These are phyloP conservation scores for Taphrina flavorubra DNA, from an alignment of 1,139 yeast genomes.

Conservation along the genomic window DNA sequence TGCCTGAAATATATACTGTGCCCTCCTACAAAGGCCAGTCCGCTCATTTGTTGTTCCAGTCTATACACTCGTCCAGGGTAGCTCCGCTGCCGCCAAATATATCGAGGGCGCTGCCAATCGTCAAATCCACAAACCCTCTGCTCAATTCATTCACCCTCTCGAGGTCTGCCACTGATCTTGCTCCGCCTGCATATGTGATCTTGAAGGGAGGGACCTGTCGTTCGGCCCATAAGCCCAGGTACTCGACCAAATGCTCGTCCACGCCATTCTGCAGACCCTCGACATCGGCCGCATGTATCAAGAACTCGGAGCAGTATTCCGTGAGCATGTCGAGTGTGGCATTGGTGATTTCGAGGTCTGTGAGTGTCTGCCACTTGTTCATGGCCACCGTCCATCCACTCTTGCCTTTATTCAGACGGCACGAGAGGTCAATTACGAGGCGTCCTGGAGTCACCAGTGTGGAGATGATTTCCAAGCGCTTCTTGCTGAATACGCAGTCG, in stretches of 20 bases:
- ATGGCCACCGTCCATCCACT: slow-evolving; percentile 87
- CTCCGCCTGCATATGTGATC: slow-evolving; percentile 97
- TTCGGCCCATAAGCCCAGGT: slow-evolving; percentile 74
- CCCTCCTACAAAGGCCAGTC: neutral
- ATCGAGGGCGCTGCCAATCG: slow-evolving; percentile 90
- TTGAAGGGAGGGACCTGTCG: slow-evolving; percentile 57
- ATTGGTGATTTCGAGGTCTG: slow-evolving; percentile 63
- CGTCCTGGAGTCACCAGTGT: slow-evolving; percentile 59
- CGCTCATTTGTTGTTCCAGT: slow-evolving; percentile 3
- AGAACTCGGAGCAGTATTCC: slow-evolving; percentile 77
- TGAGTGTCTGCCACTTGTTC: slow-evolving; percentile 94
- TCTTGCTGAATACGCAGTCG: slow-evolving; percentile 62
- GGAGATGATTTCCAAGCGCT: slow-evolving; percentile 60
- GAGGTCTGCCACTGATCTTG: slow-evolving; percentile 72
- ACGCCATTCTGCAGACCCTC: slow-evolving; percentile 95
- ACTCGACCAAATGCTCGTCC: slow-evolving; percentile 73
- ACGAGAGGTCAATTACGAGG: slow-evolving; percentile 44
- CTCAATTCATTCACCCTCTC: slow-evolving; percentile 69
- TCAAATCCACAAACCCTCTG: slow-evolving; percentile 81
- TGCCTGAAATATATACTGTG: neutral
- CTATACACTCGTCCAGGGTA: slow-evolving; percentile 70
- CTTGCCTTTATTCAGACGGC: slow-evolving; percentile 66
- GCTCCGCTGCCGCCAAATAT: slow-evolving; percentile 90
- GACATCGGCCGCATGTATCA: slow-evolving; percentile 97
- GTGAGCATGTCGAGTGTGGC: slow-evolving; percentile 63